A percentile compares a stretch with the other conserved stretches of the same genome.
Evolutionary conservation across 2,329 filamentous ascomycete species (phyloP).

Genomic region (Uncinocarpus reesii): DNA sequence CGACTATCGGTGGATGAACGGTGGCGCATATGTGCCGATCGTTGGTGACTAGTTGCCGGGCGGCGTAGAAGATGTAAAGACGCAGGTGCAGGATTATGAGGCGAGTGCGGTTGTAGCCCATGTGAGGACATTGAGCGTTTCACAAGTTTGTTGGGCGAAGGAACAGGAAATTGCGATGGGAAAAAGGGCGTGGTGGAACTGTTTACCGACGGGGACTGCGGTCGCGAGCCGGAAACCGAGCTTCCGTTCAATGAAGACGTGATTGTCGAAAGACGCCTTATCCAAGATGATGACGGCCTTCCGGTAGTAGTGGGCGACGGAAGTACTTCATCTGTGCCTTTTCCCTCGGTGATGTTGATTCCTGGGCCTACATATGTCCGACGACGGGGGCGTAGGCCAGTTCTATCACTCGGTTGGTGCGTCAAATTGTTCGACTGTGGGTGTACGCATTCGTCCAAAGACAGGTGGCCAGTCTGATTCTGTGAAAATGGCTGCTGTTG

Average conservation of each 20-base stretch:
- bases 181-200: constrained; percentile 43
- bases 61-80: constrained; percentile 43
- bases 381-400: constrained; percentile 18
- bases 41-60: constrained; percentile 54
- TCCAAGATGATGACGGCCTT: constrained; percentile 43
- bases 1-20: constrained; percentile 28
- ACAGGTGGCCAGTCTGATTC: neutral
- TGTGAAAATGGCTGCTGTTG: neutral
- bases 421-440: neutral
- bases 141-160: constrained; percentile 50
- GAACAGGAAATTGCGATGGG: constrained; percentile 22
- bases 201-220: constrained; percentile 45
- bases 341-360: constrained; percentile 22
- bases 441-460: neutral
- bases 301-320: constrained; percentile 22
- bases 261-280: constrained; percentile 46
- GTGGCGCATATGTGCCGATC: constrained; percentile 45
- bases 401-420: constrained; percentile 4
- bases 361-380: constrained; percentile 30
- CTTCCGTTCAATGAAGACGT: constrained; percentile 41
- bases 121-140: constrained; percentile 50
- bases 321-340: constrained; percentile 20
- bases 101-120: constrained; percentile 32
- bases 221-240: constrained; percentile 40
- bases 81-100: constrained; percentile 31